Evolutionary conservation across 805 yeast genomes (phyloP).

Genomic region (Groenewaldozyma salmanticensis): DNA sequence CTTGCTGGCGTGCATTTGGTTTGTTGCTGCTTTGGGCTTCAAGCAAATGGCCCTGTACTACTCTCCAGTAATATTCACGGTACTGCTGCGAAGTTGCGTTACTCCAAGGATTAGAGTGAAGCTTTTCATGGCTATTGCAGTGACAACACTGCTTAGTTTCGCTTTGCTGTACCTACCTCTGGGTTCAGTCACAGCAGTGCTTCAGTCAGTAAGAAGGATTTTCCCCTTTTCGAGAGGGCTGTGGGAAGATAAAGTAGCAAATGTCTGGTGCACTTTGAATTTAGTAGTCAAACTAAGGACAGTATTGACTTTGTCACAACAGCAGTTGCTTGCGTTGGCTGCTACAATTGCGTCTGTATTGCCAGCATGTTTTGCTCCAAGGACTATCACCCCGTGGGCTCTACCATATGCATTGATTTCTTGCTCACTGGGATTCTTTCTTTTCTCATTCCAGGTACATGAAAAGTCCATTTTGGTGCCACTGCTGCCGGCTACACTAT

Average conservation of each 20-base stretch:
- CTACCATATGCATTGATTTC: slow-evolving; percentile 69
- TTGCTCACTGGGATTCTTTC: slow-evolving; percentile 76
- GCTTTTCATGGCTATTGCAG: slow-evolving; percentile 50
- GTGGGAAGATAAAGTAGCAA: slow-evolving; percentile 96
- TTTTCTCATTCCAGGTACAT: slow-evolving; percentile 93
- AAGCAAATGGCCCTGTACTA: slow-evolving; percentile 95
- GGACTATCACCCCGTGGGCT: slow-evolving; percentile 28
- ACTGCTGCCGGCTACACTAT: slow-evolving; percentile 68
- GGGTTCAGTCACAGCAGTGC: slow-evolving; percentile 36
- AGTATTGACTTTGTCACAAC: slow-evolving; percentile 42
- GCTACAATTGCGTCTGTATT: slow-evolving; percentile 35
- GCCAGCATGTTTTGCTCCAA: slow-evolving; percentile 52
- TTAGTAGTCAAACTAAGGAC: slow-evolving; percentile 59
- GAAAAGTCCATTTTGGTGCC: slow-evolving; percentile 89
- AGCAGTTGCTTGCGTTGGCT: slow-evolving; percentile 42
- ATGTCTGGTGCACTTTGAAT: slow-evolving; percentile 95
- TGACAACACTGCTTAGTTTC: slow-evolving; percentile 52
- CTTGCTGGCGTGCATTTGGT: slow-evolving; percentile 63
- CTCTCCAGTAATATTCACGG: slow-evolving; percentile 80
- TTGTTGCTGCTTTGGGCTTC: slow-evolving; percentile 68
- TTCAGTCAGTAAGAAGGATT: slow-evolving; percentile 55
- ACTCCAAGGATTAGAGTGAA: slow-evolving; percentile 21
- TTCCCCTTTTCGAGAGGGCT: slow-evolving; percentile 91
- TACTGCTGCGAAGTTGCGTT: slow-evolving; percentile 50
- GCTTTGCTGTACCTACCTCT: slow-evolving; percentile 51